A percentile compares a stretch with the other conserved stretches of the same genome.
Conservation (phyloP, 805 yeast species). For the Isabelozyma heimii region DNA sequence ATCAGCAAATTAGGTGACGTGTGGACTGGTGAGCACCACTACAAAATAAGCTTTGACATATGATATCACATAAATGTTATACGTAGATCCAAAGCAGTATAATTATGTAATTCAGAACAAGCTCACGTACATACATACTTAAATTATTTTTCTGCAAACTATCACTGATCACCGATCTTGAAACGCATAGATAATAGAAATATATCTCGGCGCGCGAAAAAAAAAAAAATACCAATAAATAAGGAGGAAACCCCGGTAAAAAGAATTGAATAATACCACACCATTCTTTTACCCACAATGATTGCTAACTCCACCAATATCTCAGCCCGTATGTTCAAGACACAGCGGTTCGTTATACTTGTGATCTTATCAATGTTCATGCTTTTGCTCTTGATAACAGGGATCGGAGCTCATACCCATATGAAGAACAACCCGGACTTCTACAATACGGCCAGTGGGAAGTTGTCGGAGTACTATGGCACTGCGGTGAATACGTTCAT, state of each 20-base stretch:
- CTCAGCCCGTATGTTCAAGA: slow-evolving; percentile 27
- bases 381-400: slow-evolving; percentile 22
- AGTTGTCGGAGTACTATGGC: slow-evolving; percentile 2
- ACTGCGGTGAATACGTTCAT: not conserved
- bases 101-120: not conserved
- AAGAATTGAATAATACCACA: not conserved
- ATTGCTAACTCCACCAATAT: slow-evolving; percentile 25
- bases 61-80: no score
- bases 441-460: slow-evolving; percentile 8
- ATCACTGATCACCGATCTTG: not conserved
- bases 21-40: slow-evolving; percentile 19
- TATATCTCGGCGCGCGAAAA: not conserved
- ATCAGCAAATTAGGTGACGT: slow-evolving; percentile 23
- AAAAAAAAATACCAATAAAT: not conserved
- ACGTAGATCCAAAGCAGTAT: no score
- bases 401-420: slow-evolving; percentile 26
- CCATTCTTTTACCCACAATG: slow-evolving; percentile 2
- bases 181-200: not conserved
- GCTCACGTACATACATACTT: not conserved
- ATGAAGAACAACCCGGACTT: slow-evolving; percentile 9
- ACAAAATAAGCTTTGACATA: not conserved
- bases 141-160: not conserved
- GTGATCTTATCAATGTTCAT: slow-evolving; percentile 20
- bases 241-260: not conserved
- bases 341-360: slow-evolving; percentile 26